Evolutionary conservation across 192 early-diverging fungal genomes (phyloP).

Genomic region (Gamsiella multidivaricata): DNA sequence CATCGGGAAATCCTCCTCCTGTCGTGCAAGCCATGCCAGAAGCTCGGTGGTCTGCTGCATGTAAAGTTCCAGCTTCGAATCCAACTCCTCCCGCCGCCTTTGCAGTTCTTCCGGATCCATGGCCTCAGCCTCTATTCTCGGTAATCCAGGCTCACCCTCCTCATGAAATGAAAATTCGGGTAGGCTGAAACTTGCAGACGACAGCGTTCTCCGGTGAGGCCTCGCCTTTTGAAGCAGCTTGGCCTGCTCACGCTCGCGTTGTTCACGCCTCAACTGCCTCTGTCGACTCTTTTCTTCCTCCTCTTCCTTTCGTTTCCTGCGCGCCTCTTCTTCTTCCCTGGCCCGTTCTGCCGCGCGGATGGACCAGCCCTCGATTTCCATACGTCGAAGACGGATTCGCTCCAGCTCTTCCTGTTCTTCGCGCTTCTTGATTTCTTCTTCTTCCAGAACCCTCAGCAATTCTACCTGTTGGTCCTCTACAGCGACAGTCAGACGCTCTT

Average conservation of each 20-base stretch:
- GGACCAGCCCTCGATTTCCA: conserved; percentile 55
- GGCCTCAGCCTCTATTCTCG: not conserved
- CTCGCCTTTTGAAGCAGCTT: conserved; percentile 12
- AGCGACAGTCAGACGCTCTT: conserved; percentile 22
- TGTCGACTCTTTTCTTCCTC: conserved; percentile 40
- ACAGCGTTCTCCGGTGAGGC: no score
- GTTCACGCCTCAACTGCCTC: conserved; percentile 30
- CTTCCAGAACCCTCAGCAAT: conserved; percentile 19
- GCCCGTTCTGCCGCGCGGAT: conserved; percentile 37
- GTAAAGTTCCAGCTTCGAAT: conserved; percentile 23
- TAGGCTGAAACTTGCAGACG: no score
- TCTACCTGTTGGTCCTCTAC: conserved; percentile 27
- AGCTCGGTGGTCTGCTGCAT: not conserved
- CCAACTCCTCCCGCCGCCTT: conserved; percentile 30
- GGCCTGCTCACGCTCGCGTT: conserved; percentile 42
- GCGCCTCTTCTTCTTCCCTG: conserved; percentile 45
- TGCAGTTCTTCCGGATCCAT: conserved; percentile 46
- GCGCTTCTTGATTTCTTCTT: conserved; percentile 27
- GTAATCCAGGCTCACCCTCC: no score
- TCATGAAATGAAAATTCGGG: no score
- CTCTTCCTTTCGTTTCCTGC: conserved; percentile 46
- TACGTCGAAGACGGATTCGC: conserved; percentile 43
- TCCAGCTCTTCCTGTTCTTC: conserved; percentile 47
- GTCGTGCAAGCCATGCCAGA: conserved; percentile 18
- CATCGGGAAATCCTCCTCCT: conserved; percentile 26